Evolutionary conservation across 176 grass and related monocot genomes (phyloP).

Genomic region (Bonia amplexicaulis): DNA sequence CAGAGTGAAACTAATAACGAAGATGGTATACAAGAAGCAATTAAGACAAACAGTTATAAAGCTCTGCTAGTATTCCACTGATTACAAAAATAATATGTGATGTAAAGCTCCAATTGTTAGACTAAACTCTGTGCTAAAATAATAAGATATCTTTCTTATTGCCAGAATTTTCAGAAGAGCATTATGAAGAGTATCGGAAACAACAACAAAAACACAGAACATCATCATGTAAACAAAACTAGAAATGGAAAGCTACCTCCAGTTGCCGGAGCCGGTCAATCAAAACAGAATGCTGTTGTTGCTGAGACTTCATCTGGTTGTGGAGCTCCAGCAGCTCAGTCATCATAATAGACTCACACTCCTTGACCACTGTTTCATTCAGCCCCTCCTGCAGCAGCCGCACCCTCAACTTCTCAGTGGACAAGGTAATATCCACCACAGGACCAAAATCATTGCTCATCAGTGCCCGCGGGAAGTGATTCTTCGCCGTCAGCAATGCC

Average conservation of each 20-base stretch:
- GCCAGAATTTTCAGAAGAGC: neutral
- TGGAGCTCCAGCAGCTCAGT: conserved; percentile 72
- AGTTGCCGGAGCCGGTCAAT: conserved; percentile 78
- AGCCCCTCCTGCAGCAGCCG: conserved; percentile 63
- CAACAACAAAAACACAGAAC: neutral
- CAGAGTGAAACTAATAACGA: neutral
- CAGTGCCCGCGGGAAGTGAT: conserved; percentile 53
- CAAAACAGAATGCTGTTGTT: conserved; percentile 76
- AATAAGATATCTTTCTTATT: conserved; percentile 5
- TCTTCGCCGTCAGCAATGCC: conserved; percentile 61
- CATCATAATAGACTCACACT: conserved; percentile 86
- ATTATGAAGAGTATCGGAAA: neutral
- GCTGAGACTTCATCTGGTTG: conserved; percentile 62
- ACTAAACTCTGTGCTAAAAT: neutral
- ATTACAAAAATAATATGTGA: conserved; percentile 4
- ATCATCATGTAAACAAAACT: conserved; percentile 24
- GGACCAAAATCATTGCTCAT: conserved; percentile 52
- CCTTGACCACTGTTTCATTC: conserved; percentile 61
- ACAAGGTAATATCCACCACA: conserved; percentile 49
- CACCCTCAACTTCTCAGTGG: conserved; percentile 66
- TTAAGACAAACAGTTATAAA: neutral
- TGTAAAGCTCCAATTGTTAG: neutral
- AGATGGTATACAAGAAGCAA: neutral
- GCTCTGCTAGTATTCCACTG: neutral
- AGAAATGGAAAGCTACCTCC: conserved; percentile 60